Percentiles rank a stretch among this genome's conserved stretches.
Evolutionary conservation across 2,329 filamentous ascomycete species (phyloP).

Genomic region (Escovopsis sp.): DNA sequence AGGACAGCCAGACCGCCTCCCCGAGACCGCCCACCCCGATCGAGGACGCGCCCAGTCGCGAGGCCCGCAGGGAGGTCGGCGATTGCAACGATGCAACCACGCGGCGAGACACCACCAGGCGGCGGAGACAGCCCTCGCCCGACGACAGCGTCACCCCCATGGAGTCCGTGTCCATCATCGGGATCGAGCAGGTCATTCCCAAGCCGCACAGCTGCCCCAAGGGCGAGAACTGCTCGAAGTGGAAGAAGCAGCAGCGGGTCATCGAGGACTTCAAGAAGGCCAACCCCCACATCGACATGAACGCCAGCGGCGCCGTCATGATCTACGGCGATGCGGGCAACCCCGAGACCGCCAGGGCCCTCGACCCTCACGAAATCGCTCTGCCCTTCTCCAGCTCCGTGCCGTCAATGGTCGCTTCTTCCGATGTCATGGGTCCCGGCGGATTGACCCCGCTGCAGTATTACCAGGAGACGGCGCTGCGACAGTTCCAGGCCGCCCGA

Average conservation of each 20-base stretch:
- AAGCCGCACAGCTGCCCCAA: conserved; percentile 75
- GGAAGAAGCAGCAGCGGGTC: conserved; percentile 63
- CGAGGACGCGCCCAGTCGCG: conserved; percentile 41
- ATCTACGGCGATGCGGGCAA: conserved; percentile 70
- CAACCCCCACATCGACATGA: conserved; percentile 48
- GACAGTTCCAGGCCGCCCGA: conserved; percentile 45
- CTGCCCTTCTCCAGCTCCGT: conserved; percentile 61
- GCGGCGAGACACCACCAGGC: conserved; percentile 26
- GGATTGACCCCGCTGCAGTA: conserved; percentile 47
- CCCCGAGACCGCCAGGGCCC: conserved; percentile 44
- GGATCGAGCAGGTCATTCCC: conserved; percentile 77
- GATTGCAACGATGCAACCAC: conserved; percentile 15
- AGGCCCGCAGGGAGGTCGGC: conserved; percentile 32
- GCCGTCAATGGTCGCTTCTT: conserved; percentile 79
- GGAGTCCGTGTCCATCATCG: conserved; percentile 82
- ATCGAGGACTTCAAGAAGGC: conserved; percentile 62
- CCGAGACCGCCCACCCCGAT: conserved; percentile 44
- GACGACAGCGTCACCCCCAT: conserved; percentile 61
- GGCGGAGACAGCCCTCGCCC: conserved; percentile 27
- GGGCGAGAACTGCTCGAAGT: conserved; percentile 74
- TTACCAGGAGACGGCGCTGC: conserved; percentile 60
- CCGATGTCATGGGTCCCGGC: conserved; percentile 69
- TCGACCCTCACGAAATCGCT: conserved; percentile 39
- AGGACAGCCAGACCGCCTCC: conserved; percentile 37
- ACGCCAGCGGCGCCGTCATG: conserved; percentile 52